Percentiles rank a stretch among this genome's conserved stretches.
phyloP scores from a whole-genome alignment of 768 basidiomycete genomes.

The Tylopilus plumbeoviolaceoides region DNA sequence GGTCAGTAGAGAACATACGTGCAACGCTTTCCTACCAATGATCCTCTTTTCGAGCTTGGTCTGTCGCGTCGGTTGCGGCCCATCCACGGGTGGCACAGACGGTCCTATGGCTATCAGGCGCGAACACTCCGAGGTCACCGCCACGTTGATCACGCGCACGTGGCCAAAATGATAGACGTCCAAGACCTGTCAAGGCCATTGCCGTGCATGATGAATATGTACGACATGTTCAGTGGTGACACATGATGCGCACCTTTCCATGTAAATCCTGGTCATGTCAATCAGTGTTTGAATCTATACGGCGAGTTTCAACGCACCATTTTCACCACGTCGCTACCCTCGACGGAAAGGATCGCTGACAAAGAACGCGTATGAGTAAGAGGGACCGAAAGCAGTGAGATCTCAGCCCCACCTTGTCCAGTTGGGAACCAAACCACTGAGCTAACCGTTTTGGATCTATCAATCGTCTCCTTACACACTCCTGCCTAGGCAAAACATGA shows the following conservation, averaged over 20 bases:
- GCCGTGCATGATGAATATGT: not conserved
- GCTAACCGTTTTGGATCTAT: constrained; percentile 40
- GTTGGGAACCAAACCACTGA: constrained; percentile 49
- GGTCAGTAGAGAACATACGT: not conserved
- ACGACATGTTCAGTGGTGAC: too few relatives aligned
- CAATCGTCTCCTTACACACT: constrained; percentile 46
- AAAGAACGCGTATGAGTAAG: not conserved
- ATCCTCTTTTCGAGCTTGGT: constrained; percentile 50
- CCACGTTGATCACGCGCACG: constrained; percentile 46
- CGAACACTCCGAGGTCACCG: constrained; percentile 42
- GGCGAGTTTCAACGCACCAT: constrained; percentile 30
- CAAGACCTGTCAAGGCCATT: constrained; percentile 28
- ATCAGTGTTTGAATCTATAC: not conserved
- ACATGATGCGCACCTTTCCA: constrained; percentile 31
- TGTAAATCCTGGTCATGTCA: constrained; percentile 33
- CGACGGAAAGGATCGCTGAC: constrained; percentile 48
- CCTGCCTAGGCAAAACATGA: constrained; percentile 35
- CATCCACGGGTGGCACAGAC: constrained; percentile 36
- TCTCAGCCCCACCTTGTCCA: constrained; percentile 36
- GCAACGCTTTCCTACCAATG: constrained; percentile 34
- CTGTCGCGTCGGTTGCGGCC: constrained; percentile 42
- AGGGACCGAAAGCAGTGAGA: not conserved
- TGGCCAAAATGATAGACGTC: constrained; percentile 40
- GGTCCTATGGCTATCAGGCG: constrained; percentile 48
- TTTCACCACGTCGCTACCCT: constrained; percentile 43